phyloP scores from a whole-genome alignment of 208 protist genomes.

The Giardia duodenalis region DNA sequence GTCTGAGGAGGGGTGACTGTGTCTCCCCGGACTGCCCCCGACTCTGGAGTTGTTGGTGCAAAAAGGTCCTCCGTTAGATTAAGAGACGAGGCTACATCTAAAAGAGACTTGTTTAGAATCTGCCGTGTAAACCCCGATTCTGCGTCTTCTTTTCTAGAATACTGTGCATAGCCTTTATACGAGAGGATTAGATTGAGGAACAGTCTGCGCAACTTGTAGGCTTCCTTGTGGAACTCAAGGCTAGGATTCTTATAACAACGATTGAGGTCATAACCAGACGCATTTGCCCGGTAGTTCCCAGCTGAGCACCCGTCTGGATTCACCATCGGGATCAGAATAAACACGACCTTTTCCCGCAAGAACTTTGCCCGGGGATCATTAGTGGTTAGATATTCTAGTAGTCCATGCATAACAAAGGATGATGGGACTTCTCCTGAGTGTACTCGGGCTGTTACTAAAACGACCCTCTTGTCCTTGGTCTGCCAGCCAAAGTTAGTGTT shows the following conservation, averaged over 20 bases:
- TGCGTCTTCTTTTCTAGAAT: background rate
- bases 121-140: background rate
- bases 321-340: constrained; percentile 84
- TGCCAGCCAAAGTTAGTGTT: too few species aligned
- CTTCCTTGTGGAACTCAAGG: background rate
- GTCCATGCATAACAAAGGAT: background rate
- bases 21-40: background rate
- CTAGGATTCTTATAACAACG: background rate
- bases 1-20: too few species aligned
- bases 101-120: background rate
- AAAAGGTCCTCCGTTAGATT: background rate
- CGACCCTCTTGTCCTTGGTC: background rate
- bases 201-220: background rate
- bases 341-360: background rate
- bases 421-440: background rate
- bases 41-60: background rate
- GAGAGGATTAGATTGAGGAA: background rate
- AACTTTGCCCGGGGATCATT: background rate
- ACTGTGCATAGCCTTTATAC: background rate
- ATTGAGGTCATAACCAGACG: constrained; percentile 54
- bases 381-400: background rate
- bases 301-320: constrained; percentile 85
- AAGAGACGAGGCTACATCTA: background rate
- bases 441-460: background rate
- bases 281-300: constrained; percentile 80